Base-by-base conservation (phyloP, 2,329 filamentous ascomycete genomes). In the Neofusicoccum cordaticola region DNA sequence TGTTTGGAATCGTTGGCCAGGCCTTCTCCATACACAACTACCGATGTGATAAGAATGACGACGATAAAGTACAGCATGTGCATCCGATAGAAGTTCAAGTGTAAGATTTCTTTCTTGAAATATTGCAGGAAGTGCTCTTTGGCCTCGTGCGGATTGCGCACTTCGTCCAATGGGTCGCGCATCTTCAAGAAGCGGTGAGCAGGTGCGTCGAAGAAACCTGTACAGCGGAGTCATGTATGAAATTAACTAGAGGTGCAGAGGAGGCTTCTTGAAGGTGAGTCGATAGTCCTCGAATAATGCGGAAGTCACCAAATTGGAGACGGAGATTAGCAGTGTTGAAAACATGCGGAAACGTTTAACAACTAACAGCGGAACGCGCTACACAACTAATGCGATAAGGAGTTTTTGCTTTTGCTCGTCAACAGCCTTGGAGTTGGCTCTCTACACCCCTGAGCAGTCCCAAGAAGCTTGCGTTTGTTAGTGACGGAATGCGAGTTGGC, bases 41-140 rank as follows among this genome's bases (percentile, higher is more conserved):
- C 66, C 1, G 72, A 75, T 1, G 69, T 68, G 7, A 74, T 62
- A 2, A 69, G 66, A 35, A 73, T 75, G 4, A 71, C 67, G 22
- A 71, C 31, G 12, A 74, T 65, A 19, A 74, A 74, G 41, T 73
- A 75, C 9, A 74, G 66, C 72, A 74, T 73, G 45, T 74, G 73
- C 34, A 62, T n/a, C 51, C 65, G 63, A 8, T 65, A 65, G 47
- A 66, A 66, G 52, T 66, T 66, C 51, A 63, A 37, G 15, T 64
- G 51, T 9, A 53, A 56, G 12, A 64, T 35, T 48, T 66, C 65
- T 13, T 66, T 53, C n/a, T 41, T 57, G 22, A 66, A 22, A 61
- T 66, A 61, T 3, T 41, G 39, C 17, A 48, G 37, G 34, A 66
- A 64, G 17, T 64, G 61, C 45, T 51, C 45, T 34, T 66, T 64